Percentiles rank a stretch among this genome's conserved stretches.
Conservation (phyloP, 2,329 filamentous ascomycete genomes). For the Teratosphaeria zuluensis region DNA sequence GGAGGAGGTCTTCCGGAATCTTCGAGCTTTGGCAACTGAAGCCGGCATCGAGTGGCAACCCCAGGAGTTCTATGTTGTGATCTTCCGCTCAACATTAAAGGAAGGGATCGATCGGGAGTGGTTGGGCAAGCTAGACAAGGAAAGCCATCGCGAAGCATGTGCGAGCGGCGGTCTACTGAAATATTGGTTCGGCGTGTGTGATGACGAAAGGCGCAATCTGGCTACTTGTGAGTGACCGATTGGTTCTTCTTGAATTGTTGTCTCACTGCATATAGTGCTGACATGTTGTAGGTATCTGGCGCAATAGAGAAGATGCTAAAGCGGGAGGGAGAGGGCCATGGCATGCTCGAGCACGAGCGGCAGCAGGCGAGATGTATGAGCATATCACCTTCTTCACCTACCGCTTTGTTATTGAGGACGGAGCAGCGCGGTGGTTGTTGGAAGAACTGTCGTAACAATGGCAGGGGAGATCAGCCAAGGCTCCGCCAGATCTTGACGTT, state of each 20-base stretch:
- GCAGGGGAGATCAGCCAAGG: too few relatives aligned
- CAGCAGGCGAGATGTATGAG: constrained; percentile 38
- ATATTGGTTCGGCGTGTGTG: constrained; percentile 79
- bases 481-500: too few relatives aligned
- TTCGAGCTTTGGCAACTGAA: constrained; percentile 43
- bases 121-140: constrained; percentile 64
- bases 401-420: constrained; percentile 55
- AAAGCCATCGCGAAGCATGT: constrained; percentile 70
- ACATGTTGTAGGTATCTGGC: constrained; percentile 50
- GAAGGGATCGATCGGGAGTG: constrained; percentile 56
- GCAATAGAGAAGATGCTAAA: constrained; percentile 51
- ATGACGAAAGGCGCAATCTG: constrained; percentile 62
- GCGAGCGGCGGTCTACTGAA: constrained; percentile 74
- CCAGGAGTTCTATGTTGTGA: constrained; percentile 65
- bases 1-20: constrained; percentile 44
- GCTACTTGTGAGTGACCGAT: constrained; percentile 49
- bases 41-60: constrained; percentile 9
- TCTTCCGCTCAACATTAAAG: constrained; percentile 67
- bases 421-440: constrained; percentile 47
- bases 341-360: constrained; percentile 44
- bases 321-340: constrained; percentile 48
- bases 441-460: constrained; percentile 4
- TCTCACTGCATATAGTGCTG: not conserved
- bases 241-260: not conserved
- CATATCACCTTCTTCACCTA: constrained; percentile 31